phyloP scores from a whole-genome alignment of 345 rosid genomes.

The Hirschfeldia incana region DNA sequence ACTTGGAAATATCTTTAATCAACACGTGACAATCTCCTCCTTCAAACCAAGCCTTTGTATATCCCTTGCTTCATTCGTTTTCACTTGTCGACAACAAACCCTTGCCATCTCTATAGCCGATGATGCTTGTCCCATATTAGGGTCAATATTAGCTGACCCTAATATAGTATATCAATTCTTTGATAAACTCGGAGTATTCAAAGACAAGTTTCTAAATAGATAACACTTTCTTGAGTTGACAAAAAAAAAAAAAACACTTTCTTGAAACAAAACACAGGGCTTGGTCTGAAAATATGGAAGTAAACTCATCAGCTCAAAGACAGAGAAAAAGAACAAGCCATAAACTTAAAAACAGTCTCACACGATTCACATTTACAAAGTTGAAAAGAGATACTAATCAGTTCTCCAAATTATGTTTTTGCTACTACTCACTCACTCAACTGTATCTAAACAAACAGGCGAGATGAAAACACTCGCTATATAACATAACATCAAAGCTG shows the following conservation, averaged over 20 bases:
- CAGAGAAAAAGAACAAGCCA: constrained; percentile 15
- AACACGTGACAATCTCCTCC: not conserved
- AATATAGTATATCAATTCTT: no score
- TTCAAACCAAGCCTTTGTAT: not conserved
- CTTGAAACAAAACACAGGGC: not conserved
- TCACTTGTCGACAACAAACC: not conserved
- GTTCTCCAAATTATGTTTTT: constrained; percentile 26
- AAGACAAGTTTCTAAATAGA: no score
- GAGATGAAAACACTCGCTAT: constrained; percentile 23
- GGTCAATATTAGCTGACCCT: no score
- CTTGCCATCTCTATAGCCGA: not conserved
- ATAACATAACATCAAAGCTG: not conserved
- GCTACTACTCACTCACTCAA: constrained; percentile 29
- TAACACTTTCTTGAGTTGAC: not conserved
- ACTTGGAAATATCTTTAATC: not conserved
- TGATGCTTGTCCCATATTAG: not conserved
- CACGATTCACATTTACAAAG: constrained; percentile 27
- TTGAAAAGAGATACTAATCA: constrained; percentile 4
- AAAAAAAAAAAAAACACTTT: no score
- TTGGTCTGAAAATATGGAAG: constrained; percentile 5
- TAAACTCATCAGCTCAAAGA: constrained; percentile 8
- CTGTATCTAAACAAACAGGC: constrained; percentile 18
- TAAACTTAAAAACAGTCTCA: constrained; percentile 24
- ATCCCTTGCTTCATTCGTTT: not conserved
- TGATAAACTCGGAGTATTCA: no score